Percentiles rank a stretch among this genome's conserved stretches.
phyloP scores from a whole-genome alignment of 352 stramenopile genomes.

The Phytophthora capsici region DNA sequence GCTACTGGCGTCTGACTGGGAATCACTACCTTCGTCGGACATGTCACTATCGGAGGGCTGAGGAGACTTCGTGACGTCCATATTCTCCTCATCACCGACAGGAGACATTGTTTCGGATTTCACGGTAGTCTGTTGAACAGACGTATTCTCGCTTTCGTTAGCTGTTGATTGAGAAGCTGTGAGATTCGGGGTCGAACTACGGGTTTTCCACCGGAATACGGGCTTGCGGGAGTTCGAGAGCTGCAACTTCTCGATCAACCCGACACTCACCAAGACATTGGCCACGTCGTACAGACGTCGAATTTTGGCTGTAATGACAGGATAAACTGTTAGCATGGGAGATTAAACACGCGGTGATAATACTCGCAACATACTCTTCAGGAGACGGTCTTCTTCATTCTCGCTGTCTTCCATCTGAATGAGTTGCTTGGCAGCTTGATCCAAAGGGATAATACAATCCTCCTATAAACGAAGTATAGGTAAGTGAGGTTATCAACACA shows the following conservation, averaged over 20 bases:
- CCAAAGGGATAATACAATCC: constrained; percentile 91
- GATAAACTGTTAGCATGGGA: constrained; percentile 9
- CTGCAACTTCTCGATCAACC: constrained; percentile 92
- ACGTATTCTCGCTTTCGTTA: constrained; percentile 6
- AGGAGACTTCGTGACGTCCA: constrained; percentile 51
- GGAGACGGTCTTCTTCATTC: constrained; percentile 74
- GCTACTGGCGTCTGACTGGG: constrained; percentile 51
- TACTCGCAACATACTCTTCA: constrained; percentile 70
- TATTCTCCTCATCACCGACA: constrained; percentile 25
- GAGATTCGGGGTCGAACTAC: constrained; percentile 11
- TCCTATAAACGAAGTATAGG: constrained; percentile 49
- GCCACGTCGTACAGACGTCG: constrained; percentile 97
- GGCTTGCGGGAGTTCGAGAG: constrained; percentile 84
- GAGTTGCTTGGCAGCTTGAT: constrained; percentile 94
- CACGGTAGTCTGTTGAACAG: background rate
- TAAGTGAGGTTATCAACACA: background rate
- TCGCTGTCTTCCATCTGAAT: constrained; percentile 88
- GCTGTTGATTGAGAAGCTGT: background rate
- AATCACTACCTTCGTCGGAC: constrained; percentile 64
- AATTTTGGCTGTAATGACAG: constrained; percentile 87
- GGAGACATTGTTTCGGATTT: constrained; percentile 17
- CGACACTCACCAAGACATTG: constrained; percentile 95
- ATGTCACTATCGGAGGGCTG: constrained; percentile 72
- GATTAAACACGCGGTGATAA: background rate
- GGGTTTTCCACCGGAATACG: constrained; percentile 81